Evolutionary conservation across 371 early-diverging fungal genomes (phyloP), one percentile per base, ranked within the genome.

Genomic region (Apophysomyces ossiformis): DNA sequence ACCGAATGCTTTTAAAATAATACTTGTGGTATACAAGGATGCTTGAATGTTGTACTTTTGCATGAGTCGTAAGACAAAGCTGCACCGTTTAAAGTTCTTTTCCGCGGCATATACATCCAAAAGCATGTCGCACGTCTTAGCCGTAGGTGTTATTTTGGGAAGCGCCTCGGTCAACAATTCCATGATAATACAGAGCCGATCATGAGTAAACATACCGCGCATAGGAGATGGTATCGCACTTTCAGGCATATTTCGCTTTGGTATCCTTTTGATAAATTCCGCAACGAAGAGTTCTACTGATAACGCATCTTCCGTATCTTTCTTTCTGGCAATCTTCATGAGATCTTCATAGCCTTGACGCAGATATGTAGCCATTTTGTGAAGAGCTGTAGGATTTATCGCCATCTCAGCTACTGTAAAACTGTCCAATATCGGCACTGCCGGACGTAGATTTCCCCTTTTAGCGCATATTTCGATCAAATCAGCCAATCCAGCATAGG

Each of bases 11-110:
- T 57, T 38, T 16, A 58, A 41, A 9, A 56, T 35, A 18, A 57
- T 18, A 50, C 62, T 37, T 7, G 60, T 43, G 26, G 61, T 59
- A 13, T 68, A 21, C 47, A 54, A 46, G 0, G 64, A 64, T 8
- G 69, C 58, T 21, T 69, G 61, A 7, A 69, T 18, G n/a, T 57
- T 21, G 18, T 64, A 45, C 60, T 57, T 41, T 21, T 69, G 47
- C 64, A 69, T 69, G 11, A 7, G 32, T 12, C n/a, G n/a, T 0
- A 64, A 35, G 15, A 62, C 59, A 16, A 32, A 18, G 5, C 60
- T 60, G 35, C 60, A 36, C n/a, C 54, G 15, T 7, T 8, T 8
- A 35, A 37, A 26, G 37, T 69, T 37, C 7, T 56, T 37, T 6
- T 60, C 35, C 0, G 39, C 39, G 6, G 67, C 64, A 60, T 65